Evolutionary conservation across 495 filamentous ascomycete genomes (phyloP), one percentile per base, ranked within the genome.

Genomic region (Neurospora sp.): DNA sequence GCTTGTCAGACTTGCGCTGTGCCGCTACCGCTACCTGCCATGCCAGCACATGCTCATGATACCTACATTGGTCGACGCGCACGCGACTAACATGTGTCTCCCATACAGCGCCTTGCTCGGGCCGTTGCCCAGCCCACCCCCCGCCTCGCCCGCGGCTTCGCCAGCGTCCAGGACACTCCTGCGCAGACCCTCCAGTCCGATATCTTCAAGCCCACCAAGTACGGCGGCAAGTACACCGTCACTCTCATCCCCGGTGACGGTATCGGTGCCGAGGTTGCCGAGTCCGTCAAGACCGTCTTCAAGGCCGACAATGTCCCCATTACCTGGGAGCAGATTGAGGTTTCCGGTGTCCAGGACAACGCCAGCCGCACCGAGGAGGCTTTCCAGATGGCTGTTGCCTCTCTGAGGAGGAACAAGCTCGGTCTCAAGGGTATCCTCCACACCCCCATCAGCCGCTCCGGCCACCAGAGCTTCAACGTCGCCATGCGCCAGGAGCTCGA

Each of bases 391-490:
- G 94, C 95, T 44, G 93, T 99, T 78, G 91, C 93, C 60, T 99
- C 96, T 35, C 89, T 99, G 74, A 93, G 93, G 86, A 91, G 95
- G 80, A 99, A 99, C 89, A 98, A 99, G 89, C 90, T 99, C 75
- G 96, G 95, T 73, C 87, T 99, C 74, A 99, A 99, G 87, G 93
- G 93, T 83, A 99, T 99, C 82, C 89, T 99, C 23, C 94, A 97
- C 86, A 99, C 96, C 44, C 96, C 96, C 69, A 93, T 99, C 77
- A 94, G 95, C 86, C 91, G 96, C 75, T 97, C 96, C 44, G 96
- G 96, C 77, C 96, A 99, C 88, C 93, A 97, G 84, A 97, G 94
- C 74, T 99, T 98, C 94, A 99, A 99, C 84, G 96, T 99, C 77
- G 96, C 96, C 78, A 90, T 99, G 80, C 93, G 96, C 77, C 96